These are phyloP conservation scores for Drechslerella stenobrocha DNA, from an alignment of 2,329 filamentous ascomycete species.

Conservation along the genomic window DNA sequence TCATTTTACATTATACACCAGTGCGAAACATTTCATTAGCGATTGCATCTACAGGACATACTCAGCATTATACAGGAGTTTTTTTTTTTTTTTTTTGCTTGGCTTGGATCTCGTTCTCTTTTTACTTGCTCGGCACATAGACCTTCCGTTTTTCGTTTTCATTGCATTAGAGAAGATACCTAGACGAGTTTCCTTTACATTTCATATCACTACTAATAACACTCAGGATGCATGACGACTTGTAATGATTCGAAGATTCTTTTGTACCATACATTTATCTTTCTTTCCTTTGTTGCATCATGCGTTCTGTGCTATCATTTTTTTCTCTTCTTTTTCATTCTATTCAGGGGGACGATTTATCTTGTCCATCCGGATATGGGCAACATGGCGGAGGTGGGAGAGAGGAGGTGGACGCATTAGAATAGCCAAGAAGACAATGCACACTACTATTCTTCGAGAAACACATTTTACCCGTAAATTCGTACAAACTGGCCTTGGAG, in stretches of 20 bases:
- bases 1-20: conserved; percentile 3
- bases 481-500: background rate
- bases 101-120: background rate
- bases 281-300: conserved; percentile 6
- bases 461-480: background rate
- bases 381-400: background rate
- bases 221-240: conserved; percentile 25
- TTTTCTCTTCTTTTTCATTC: conserved; percentile 8
- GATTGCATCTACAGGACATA: conserved; percentile 39
- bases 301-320: conserved; percentile 15
- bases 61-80: conserved; percentile 48
- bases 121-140: conserved; percentile 4
- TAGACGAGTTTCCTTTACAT: conserved; percentile 46
- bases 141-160: conserved; percentile 12
- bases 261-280: conserved; percentile 34
- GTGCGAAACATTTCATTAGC: conserved; percentile 46
- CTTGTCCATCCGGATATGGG: conserved; percentile 2
- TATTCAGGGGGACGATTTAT: background rate
- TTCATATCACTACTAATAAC: conserved; percentile 33
- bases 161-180: conserved; percentile 39
- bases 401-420: background rate
- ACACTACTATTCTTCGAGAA: background rate
- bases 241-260: conserved; percentile 38
- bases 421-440: conserved; percentile 4
- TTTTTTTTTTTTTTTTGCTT: conserved; percentile 22